Conservation (phyloP, 202 grass and related monocot species). For the Carex arenaria region DNA sequence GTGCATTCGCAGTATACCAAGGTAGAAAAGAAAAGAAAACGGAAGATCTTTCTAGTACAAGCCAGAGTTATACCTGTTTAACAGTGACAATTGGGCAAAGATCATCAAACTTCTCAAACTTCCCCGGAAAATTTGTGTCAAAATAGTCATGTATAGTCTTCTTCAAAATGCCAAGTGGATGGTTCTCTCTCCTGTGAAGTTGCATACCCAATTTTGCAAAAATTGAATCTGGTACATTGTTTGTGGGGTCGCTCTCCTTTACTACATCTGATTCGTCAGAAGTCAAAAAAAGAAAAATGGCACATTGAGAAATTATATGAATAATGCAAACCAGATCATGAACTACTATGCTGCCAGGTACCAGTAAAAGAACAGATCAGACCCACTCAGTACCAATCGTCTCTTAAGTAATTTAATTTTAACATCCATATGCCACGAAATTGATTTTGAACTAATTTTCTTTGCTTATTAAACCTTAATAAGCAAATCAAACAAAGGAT, state of each 20-base stretch:
- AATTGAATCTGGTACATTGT: constrained; percentile 85
- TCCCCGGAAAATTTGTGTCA: constrained; percentile 46
- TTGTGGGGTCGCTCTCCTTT: constrained; percentile 73
- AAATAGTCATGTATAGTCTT: constrained; percentile 82
- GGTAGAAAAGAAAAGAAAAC: constrained; percentile 7
- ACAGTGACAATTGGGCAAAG: constrained; percentile 85
- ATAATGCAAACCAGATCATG: neutral
- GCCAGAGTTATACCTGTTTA: constrained; percentile 50
- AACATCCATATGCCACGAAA: neutral
- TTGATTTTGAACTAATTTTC: neutral
- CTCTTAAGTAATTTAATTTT: neutral
- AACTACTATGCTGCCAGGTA: neutral
- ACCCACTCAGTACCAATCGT: neutral
- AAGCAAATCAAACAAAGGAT: neutral
- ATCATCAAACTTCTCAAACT: constrained; percentile 90
- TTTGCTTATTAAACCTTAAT: neutral
- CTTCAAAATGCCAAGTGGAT: constrained; percentile 89
- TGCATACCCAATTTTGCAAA: constrained; percentile 83
- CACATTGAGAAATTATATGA: neutral
- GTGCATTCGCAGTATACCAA: neutral
- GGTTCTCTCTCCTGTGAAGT: constrained; percentile 78
- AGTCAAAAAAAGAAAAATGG: neutral
- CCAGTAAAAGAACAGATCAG: neutral
- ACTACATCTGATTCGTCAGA: constrained; percentile 57
- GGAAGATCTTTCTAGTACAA: neutral